These are phyloP conservation scores for Shiraia sp. DNA, from an alignment of 2,329 filamentous ascomycete species.

Conservation along the genomic window DNA sequence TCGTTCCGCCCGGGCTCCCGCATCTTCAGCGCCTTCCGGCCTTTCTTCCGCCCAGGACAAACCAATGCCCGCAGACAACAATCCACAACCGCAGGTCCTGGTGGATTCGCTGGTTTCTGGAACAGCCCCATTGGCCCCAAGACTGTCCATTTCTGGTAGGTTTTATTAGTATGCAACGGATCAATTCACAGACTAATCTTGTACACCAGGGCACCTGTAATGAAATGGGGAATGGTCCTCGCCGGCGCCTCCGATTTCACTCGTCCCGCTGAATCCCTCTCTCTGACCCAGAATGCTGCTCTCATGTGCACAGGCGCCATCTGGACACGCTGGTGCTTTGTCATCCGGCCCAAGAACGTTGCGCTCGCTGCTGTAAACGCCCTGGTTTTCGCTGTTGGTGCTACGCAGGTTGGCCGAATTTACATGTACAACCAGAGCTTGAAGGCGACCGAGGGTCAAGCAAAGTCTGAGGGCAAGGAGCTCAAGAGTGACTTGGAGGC, in stretches of 20 bases:
- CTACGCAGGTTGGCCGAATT: conserved; percentile 81
- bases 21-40: conserved; percentile 58
- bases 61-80: conserved; percentile 65
- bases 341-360: conserved; percentile 92
- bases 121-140: conserved; percentile 55
- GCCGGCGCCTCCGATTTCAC: conserved; percentile 90
- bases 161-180: background rate
- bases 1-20: conserved; percentile 63
- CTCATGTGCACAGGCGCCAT: conserved; percentile 90
- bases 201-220: conserved; percentile 79
- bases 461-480: conserved; percentile 41
- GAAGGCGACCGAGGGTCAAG: conserved; percentile 54
- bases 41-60: conserved; percentile 50
- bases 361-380: conserved; percentile 97
- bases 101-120: conserved; percentile 70
- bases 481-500: conserved; percentile 36
- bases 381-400: conserved; percentile 88
- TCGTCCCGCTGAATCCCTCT: conserved; percentile 90
- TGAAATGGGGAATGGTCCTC: conserved; percentile 92
- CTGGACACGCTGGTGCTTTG: conserved; percentile 98
- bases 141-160: conserved; percentile 98
- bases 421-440: conserved; percentile 64
- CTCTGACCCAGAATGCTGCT: conserved; percentile 87
- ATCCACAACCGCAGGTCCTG: conserved; percentile 67
- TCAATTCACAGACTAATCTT: conserved; percentile 4